Base-by-base conservation (phyloP, 2,329 filamentous ascomycete genomes). In the Phoma sp. region DNA sequence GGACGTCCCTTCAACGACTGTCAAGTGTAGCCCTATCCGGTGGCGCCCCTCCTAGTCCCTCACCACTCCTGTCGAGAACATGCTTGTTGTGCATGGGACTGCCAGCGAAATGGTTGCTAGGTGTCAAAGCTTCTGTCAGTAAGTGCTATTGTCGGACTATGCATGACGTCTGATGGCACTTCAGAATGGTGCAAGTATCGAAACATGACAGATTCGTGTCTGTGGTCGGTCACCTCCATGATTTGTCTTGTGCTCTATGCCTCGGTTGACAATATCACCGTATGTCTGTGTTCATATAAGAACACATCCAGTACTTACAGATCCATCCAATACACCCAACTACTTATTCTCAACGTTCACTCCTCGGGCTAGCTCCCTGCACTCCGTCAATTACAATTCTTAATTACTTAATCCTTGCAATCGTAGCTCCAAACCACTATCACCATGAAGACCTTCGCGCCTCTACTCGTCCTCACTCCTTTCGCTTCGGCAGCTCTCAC, bases 401-500 rank as follows among this genome's bases (percentile, higher is more conserved):
- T 51, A 55, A 55, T 50, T 12, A n/a, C 12, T 8, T 43, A 51
- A 29, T 50, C 6, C 7, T 29, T 6, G 7, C 12, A 22, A 6
- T 15, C 4, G 15, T 10, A 17, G 4, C 12, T 22, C 4, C 12
- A 17, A 37, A 10, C 9, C 25, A 36, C 22, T 10, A 35, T 37
- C 33, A 58, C 21, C 17, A 69, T 69, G 62, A 67, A 61, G 35
- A 46, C 55, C 13, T 58, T 59, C 12, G 19, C 60, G 3, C 31
- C 56, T 21, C 50, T 65, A 13, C 36, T 65, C 12, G 21, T 59
- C 36, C 35, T 64, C 4, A 36, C 56, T 1, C 50, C 62, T 12
- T 35, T 63, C 15, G 44, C 55, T 17, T 53, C 58, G 7, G 62
- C 64, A 9, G 65, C 62, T 27, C 61, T 72, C n/a, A 61, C 47